phyloP scores from a whole-genome alignment of 345 rosid genomes.

The Syzygium jambos region DNA sequence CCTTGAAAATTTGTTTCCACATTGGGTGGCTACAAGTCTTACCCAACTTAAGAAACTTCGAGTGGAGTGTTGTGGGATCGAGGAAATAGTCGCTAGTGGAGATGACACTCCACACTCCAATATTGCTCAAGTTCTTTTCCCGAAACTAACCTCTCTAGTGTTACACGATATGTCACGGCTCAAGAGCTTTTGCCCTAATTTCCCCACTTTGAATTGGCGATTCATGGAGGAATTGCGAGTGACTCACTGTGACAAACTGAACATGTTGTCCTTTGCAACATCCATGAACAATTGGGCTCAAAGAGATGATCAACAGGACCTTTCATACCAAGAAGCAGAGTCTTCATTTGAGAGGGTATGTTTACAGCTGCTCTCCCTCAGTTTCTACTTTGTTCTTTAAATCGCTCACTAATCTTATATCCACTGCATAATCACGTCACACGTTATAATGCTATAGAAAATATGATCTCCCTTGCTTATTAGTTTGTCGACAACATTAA shows the following conservation, averaged over 20 bases:
- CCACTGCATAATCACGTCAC: not conserved
- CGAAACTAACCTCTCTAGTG: accelerated
- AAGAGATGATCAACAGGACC: accelerated
- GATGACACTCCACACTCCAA: not conserved
- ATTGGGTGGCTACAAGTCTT: not conserved
- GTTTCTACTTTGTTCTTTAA: not conserved
- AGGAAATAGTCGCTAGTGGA: not conserved
- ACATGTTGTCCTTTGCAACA: accelerated
- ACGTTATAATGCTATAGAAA: not conserved
- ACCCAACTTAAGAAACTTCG: not conserved
- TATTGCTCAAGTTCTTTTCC: not conserved
- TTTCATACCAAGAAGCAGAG: not conserved
- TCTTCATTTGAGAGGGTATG: not conserved
- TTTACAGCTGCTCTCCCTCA: accelerated
- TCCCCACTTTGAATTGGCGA: not conserved
- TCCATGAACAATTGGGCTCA: not conserved
- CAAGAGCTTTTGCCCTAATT: accelerated
- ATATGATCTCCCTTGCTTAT: not conserved
- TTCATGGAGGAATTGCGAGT: accelerated
- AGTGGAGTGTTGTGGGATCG: not conserved
- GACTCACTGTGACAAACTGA: too few relatives aligned
- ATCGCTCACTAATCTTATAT: accelerated
- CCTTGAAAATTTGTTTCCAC: not conserved
- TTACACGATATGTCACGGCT: not conserved
- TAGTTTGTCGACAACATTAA: not conserved